Evolutionary conservation across 106 monocot species (phyloP).

Genomic region (Agapanthus africanus): DNA sequence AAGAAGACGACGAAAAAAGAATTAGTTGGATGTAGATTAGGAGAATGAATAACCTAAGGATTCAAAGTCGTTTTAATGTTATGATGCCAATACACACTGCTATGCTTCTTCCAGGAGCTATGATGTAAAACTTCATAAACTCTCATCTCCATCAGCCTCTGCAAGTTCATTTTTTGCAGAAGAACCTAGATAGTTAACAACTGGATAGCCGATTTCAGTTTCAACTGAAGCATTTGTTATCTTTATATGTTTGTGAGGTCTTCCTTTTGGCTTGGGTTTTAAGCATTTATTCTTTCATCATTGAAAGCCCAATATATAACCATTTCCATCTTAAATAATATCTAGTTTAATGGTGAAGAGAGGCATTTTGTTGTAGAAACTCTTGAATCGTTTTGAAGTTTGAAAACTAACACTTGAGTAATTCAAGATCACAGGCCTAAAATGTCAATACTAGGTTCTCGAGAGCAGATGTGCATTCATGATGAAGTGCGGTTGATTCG

Average conservation of each 20-base stretch:
- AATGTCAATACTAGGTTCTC: constrained; percentile 86
- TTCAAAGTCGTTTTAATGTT: neutral
- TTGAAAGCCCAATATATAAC: no score
- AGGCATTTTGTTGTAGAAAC: neutral
- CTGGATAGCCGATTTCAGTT: neutral
- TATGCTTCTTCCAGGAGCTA: neutral
- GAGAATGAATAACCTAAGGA: neutral
- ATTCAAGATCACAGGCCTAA: constrained; percentile 54
- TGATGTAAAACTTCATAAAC: neutral
- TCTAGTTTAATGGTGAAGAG: neutral
- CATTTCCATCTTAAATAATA: neutral
- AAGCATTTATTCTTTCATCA: neutral
- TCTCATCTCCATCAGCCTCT: neutral
- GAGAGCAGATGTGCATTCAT: constrained; percentile 93
- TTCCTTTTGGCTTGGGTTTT: neutral
- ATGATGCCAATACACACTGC: neutral
- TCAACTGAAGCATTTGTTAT: neutral
- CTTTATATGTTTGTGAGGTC: neutral
- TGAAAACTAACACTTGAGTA: constrained; percentile 5
- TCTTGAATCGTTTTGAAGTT: neutral
- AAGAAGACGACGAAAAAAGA: no score
- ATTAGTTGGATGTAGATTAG: no score
- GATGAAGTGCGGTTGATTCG: constrained; percentile 52
- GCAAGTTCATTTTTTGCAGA: neutral
- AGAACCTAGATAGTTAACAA: neutral